phyloP scores from a whole-genome alignment of 2,329 filamentous ascomycete species.

The Talaromyces funiculosus region DNA sequence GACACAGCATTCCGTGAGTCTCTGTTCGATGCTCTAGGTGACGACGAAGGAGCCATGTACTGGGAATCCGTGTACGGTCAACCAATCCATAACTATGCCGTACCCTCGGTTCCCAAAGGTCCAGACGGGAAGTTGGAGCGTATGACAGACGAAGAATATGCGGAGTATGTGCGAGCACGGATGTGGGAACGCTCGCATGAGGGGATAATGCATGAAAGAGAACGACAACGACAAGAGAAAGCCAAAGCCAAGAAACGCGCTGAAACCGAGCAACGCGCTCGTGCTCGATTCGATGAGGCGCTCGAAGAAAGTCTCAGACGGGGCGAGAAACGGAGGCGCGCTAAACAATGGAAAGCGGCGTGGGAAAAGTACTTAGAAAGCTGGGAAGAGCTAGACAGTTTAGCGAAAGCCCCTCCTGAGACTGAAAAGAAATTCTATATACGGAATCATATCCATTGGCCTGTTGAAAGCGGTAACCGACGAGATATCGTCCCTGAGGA shows the following conservation, averaged over 20 bases:
- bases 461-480: constrained; percentile 57
- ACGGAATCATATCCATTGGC: constrained; percentile 62
- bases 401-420: constrained; percentile 16
- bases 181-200: constrained; percentile 97
- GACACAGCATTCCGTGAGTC: constrained; percentile 83
- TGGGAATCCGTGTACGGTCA: constrained; percentile 98
- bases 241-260: constrained; percentile 40
- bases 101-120: constrained; percentile 45
- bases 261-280: constrained; percentile 28
- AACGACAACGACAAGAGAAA: constrained; percentile 52
- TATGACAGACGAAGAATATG: constrained; percentile 93
- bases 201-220: constrained; percentile 71
- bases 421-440: constrained; percentile 20
- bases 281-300: constrained; percentile 50
- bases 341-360: constrained; percentile 45
- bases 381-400: constrained; percentile 53
- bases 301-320: constrained; percentile 65
- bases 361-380: constrained; percentile 61
- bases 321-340: constrained; percentile 56
- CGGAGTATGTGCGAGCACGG: constrained; percentile 70
- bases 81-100: constrained; percentile 75
- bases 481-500: constrained; percentile 53
- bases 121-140: constrained; percentile 59
- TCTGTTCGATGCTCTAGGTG: constrained; percentile 92
- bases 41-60: constrained; percentile 91